These are phyloP conservation scores for Psilocybe sp. DNA, from an alignment of 768 basidiomycete genomes.

Conservation along the genomic window DNA sequence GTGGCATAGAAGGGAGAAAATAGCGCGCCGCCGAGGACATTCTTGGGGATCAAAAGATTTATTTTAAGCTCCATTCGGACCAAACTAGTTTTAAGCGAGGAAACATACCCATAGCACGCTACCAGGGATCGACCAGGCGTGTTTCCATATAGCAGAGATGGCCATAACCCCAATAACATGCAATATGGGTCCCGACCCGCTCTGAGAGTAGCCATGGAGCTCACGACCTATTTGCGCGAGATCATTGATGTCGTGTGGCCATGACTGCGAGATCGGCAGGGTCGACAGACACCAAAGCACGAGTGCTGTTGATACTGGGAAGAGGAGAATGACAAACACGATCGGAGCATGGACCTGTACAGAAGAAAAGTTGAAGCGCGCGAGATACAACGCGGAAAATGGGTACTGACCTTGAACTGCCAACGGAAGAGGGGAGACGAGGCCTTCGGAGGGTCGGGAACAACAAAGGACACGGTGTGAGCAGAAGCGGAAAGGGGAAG, in stretches of 20 bases:
- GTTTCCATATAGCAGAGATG: constrained; percentile 89
- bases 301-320: constrained; percentile 67
- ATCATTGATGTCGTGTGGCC: constrained; percentile 76
- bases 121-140: constrained; percentile 96
- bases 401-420: constrained; percentile 26
- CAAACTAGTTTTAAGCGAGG: constrained; percentile 8
- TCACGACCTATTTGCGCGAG: constrained; percentile 73
- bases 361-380: constrained; percentile 3
- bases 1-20: constrained; percentile 84
- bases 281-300: constrained; percentile 73
- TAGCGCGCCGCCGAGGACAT: constrained; percentile 85
- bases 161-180: constrained; percentile 85
- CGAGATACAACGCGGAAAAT: constrained; percentile 6
- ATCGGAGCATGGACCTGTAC: constrained; percentile 40
- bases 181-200: constrained; percentile 55
- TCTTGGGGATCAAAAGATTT: constrained; percentile 43
- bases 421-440: constrained; percentile 19
- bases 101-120: constrained; percentile 83
- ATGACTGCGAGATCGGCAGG: constrained; percentile 71
- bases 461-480: constrained; percentile 38
- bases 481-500: constrained; percentile 32
- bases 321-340: constrained; percentile 45
- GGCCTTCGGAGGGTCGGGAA: constrained; percentile 28
- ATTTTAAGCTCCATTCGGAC: constrained; percentile 5
- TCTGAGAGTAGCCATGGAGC: constrained; percentile 75